phyloP scores from a whole-genome alignment of 192 early-diverging fungal species.

The Coemansia sp. region DNA sequence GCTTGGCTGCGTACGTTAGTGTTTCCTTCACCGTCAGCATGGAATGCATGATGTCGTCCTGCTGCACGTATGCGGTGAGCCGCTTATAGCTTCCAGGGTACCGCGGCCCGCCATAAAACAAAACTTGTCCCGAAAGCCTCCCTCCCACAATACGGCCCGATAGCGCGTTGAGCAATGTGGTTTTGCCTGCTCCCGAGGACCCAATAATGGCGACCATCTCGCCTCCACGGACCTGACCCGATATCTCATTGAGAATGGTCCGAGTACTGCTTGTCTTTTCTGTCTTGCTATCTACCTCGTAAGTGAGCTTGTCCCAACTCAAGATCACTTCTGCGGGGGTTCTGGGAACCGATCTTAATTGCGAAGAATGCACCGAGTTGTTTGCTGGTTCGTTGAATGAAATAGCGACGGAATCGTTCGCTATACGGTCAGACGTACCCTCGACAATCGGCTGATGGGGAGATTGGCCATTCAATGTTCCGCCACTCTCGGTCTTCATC shows the following conservation, averaged over 20 bases:
- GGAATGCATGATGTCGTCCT: slow-evolving; percentile 58
- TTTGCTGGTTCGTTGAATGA: background rate
- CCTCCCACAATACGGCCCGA: slow-evolving; percentile 66
- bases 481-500: slow-evolving; percentile 1
- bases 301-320: slow-evolving; percentile 30
- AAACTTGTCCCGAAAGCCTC: slow-evolving; percentile 52
- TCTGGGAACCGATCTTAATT: background rate
- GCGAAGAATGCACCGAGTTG: background rate
- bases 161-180: slow-evolving; percentile 80
- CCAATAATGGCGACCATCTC: slow-evolving; percentile 88
- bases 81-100: slow-evolving; percentile 37
- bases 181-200: slow-evolving; percentile 88
- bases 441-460: background rate
- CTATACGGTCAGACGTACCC: background rate
- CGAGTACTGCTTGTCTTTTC: slow-evolving; percentile 9
- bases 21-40: slow-evolving; percentile 76
- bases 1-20: slow-evolving; percentile 66
- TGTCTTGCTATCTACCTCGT: slow-evolving; percentile 25
- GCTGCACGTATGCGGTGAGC: slow-evolving; percentile 49
- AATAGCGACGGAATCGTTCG: background rate
- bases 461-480: background rate
- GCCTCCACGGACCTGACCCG: slow-evolving; percentile 65
- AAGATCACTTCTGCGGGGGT: slow-evolving; percentile 21
- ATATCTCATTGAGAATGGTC: slow-evolving; percentile 62
- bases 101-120: slow-evolving; percentile 48